Conservation (phyloP, 441 rosid species). For the Gossypium trilobum region DNA sequence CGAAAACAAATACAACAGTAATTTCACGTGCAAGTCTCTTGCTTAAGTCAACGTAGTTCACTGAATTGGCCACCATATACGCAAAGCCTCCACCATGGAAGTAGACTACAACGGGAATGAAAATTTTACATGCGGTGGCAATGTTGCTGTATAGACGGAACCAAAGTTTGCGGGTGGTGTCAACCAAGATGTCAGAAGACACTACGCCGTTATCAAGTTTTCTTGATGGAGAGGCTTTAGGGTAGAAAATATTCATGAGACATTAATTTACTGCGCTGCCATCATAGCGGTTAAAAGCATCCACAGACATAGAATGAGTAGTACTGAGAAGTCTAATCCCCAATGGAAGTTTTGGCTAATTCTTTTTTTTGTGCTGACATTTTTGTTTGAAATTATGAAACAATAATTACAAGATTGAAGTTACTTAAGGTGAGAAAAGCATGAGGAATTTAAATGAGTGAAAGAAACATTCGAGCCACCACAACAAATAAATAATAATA, state of each 20-base stretch:
- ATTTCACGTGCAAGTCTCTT: constrained; percentile 13
- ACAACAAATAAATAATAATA: neutral
- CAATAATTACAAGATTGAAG: neutral
- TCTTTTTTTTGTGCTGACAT: neutral
- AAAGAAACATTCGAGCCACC: neutral
- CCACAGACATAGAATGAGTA: neutral
- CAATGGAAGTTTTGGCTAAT: constrained; percentile 4
- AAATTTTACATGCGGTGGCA: neutral
- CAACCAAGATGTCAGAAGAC: constrained; percentile 14
- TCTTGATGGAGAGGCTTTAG: constrained; percentile 2
- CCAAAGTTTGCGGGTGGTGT: constrained; percentile 17
- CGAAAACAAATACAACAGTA: constrained; percentile 17
- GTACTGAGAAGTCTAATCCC: neutral
- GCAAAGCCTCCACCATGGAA: constrained; percentile 31
- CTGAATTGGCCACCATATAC: constrained; percentile 16
- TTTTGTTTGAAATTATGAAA: neutral
- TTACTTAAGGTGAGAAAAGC: neutral
- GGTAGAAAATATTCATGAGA: constrained; percentile 7
- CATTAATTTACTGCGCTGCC: neutral
- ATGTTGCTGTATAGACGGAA: constrained; percentile 15
- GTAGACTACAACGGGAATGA: constrained; percentile 19
- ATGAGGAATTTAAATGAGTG: neutral
- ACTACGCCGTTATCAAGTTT: constrained; percentile 11
- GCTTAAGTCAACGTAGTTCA: constrained; percentile 13
- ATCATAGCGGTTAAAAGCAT: neutral